Base-by-base conservation (phyloP, 1,284 basidiomycete genomes). In the Paramarasmius palmivorus region DNA sequence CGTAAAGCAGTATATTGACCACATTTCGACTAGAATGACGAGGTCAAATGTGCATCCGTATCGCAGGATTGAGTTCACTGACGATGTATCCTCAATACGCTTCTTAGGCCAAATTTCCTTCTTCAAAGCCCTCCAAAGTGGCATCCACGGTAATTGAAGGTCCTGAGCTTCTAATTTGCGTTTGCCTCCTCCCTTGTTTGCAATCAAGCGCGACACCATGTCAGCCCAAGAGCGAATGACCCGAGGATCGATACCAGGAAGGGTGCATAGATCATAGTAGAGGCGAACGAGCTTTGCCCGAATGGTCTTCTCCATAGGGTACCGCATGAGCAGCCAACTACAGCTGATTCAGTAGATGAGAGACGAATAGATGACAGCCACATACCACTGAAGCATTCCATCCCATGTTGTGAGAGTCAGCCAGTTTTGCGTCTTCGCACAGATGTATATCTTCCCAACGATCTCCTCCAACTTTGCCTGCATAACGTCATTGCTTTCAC, bases 291-390 rank as follows among this genome's bases (percentile, higher is more conserved):
- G 82, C 63, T 85, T 84, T n/a, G 88, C 87, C 17, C 93, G 86
- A 25, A 83, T 84, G 37, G 82, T 63, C 52, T 83, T 90, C 44
- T 80, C 70, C 65, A 94, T 83, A 2, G 92, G 92, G 68, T 93
- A 94, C 50, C 85, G 85, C 80, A 93, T 82, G 57, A 87, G 75
- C 47, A 93, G 69, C 92, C 92, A 94, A 68, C 90, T 93, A 58
- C n/a, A 50, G 40, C 38, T 23, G 20, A 40, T 36, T 45, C 22
- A 44, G 48, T 49, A 45, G 47, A 42, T 8, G 40, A 29, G 20
- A 4, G 53, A 41, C 42, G 48, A 46, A 42, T 23, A 34, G 32
- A 32, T 44, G 38, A 2, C 15, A 44, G 10, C 29, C 34, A 9
- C 81, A 68, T 63, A 90, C 91, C 82, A 90, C 72, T 88, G 85